These are phyloP conservation scores for Pyracantha coccinea DNA, from an alignment of 331 rosid genomes.

Conservation along the genomic window DNA sequence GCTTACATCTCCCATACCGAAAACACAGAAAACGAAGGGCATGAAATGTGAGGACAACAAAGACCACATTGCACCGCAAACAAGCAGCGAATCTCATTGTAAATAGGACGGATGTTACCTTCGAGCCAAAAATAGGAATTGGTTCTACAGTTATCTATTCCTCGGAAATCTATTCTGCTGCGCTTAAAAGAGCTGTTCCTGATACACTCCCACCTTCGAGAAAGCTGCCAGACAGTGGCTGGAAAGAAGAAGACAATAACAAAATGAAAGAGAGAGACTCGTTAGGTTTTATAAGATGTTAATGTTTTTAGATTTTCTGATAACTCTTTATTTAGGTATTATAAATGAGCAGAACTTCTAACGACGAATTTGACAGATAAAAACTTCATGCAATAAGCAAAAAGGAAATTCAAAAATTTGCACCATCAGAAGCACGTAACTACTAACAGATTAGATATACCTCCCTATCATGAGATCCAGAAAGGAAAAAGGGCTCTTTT, in stretches of 20 bases:
- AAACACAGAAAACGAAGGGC: not conserved
- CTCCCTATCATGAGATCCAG: constrained; percentile 49
- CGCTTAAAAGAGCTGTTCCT: constrained; percentile 33
- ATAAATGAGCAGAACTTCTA: not conserved
- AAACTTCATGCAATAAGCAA: not conserved
- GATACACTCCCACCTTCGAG: constrained; percentile 53
- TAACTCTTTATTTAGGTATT: not conserved
- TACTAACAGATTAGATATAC: constrained; percentile 29
- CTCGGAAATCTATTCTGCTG: constrained; percentile 31
- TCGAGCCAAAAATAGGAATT: not conserved
- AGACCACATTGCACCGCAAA: constrained; percentile 4
- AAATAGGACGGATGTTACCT: not conserved
- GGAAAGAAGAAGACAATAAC: constrained; percentile 15
- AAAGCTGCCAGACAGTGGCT: constrained; percentile 56
- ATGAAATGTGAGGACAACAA: not conserved
- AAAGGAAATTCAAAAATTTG: not conserved
- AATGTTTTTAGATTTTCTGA: not conserved
- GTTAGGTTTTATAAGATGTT: not conserved
- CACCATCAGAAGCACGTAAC: not conserved
- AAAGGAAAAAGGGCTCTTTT: constrained; percentile 81
- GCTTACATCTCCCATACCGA: not conserved
- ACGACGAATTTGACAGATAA: not conserved
- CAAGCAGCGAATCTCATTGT: constrained; percentile 8
- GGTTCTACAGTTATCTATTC: constrained; percentile 7
- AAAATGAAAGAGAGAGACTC: constrained; percentile 2